Conservation (phyloP, 345 rosid species). For the Brassica nigra region DNA sequence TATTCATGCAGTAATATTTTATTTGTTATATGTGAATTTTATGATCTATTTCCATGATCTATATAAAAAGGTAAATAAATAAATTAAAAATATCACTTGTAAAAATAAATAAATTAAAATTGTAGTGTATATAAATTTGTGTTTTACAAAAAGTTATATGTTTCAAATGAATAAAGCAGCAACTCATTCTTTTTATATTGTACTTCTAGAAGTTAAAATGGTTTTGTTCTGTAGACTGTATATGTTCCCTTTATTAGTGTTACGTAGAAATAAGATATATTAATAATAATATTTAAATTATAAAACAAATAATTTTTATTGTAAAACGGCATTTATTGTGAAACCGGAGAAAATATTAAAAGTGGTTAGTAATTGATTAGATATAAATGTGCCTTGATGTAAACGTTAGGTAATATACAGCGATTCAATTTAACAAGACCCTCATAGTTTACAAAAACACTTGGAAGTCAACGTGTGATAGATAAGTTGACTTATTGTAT, state of each 20-base stretch:
- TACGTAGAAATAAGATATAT: background rate
- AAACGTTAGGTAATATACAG: slow-evolving; percentile 14
- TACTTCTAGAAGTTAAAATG: background rate
- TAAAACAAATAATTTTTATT: background rate
- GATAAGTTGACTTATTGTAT: slow-evolving; percentile 30
- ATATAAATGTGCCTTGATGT: slow-evolving; percentile 25
- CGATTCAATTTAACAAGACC: slow-evolving; percentile 1
- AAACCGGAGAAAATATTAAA: background rate
- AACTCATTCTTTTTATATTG: background rate
- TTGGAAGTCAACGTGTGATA: slow-evolving; percentile 15
- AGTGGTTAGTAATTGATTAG: slow-evolving; percentile 5
- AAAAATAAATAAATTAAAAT: background rate
- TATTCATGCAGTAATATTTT: background rate
- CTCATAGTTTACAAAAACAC: background rate
- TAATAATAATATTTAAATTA: background rate
- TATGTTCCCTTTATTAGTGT: background rate
- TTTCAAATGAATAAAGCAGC: background rate
- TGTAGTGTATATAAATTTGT: background rate
- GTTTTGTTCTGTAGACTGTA: background rate
- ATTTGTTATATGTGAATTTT: background rate
- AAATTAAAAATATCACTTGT: background rate
- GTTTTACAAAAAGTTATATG: background rate
- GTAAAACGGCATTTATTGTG: slow-evolving; percentile 7
- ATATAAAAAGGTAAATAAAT: background rate
- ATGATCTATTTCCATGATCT: background rate